Conservation (phyloP, 148 eudicot species). For the Fagopyrum tataricum region DNA sequence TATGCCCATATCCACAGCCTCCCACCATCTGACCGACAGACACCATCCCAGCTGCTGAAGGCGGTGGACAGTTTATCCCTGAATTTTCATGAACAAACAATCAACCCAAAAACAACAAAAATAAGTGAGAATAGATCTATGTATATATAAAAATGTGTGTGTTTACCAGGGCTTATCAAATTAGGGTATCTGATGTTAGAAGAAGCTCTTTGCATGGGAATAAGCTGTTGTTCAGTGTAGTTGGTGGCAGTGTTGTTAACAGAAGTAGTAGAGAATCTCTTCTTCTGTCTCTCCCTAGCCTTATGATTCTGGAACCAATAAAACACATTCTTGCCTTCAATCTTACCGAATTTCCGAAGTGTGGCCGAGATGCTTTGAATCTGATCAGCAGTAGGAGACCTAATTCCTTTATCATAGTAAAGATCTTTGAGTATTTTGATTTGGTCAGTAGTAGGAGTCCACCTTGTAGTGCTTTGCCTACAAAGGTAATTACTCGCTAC, state of each 20-base stretch:
- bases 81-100: slow-evolving; percentile 13
- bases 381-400: slow-evolving; percentile 88
- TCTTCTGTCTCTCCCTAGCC: slow-evolving; percentile 96
- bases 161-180: background rate
- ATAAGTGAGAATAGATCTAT: background rate
- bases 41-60: slow-evolving; percentile 41
- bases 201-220: background rate
- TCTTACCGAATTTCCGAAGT: slow-evolving; percentile 89
- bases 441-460: slow-evolving; percentile 95
- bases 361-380: slow-evolving; percentile 81
- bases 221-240: background rate
- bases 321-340: slow-evolving; percentile 95
- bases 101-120: background rate
- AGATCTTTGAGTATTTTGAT: slow-evolving; percentile 87
- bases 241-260: background rate
- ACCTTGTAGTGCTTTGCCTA: slow-evolving; percentile 72
- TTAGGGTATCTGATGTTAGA: slow-evolving; percentile 9
- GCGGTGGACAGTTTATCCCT: slow-evolving; percentile 35
- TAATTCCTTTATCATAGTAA: slow-evolving; percentile 85
- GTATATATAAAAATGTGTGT: too few relatives aligned
- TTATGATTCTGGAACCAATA: slow-evolving; percentile 99
- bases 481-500: slow-evolving; percentile 31
- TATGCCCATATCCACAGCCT: slow-evolving; percentile 65
- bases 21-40: slow-evolving; percentile 57
- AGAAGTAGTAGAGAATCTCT: slow-evolving; percentile 41